Evolutionary conservation across 768 basidiomycete genomes (phyloP).

Genomic region (Crepidotus variabilis): DNA sequence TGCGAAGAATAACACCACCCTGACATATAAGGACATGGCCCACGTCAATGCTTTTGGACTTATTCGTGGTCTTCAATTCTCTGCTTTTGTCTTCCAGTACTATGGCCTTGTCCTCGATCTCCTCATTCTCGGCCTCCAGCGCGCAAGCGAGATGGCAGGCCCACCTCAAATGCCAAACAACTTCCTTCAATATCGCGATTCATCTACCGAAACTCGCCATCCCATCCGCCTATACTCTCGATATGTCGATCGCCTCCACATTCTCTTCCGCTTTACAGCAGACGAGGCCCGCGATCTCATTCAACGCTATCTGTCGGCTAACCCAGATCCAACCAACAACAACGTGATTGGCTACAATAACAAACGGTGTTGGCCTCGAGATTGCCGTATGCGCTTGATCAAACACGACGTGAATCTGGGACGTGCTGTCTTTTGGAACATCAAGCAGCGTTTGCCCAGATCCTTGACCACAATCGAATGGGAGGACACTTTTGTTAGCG

Average conservation of each 20-base stretch:
- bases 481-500: conserved; percentile 97
- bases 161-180: conserved; percentile 98
- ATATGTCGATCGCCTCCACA: conserved; percentile 92
- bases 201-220: conserved; percentile 91
- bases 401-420: conserved; percentile 99
- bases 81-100: conserved; percentile 98
- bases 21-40: conserved; percentile 68
- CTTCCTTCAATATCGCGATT: conserved; percentile 96
- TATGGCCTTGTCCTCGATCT: conserved; percentile 95
- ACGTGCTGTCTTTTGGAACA: conserved; percentile 98
- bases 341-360: conserved; percentile 99
- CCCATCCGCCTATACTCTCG: conserved; percentile 98
- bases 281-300: conserved; percentile 98
- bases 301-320: conserved; percentile 94
- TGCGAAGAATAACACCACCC: conserved; percentile 89
- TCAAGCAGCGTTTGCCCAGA: conserved; percentile 93
- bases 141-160: conserved; percentile 98
- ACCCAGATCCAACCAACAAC: conserved; percentile 98
- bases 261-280: conserved; percentile 96
- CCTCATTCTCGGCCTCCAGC: conserved; percentile 93
- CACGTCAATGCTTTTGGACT: conserved; percentile 97
- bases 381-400: conserved; percentile 98
- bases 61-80: conserved; percentile 97
- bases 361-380: conserved; percentile 98
- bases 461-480: conserved; percentile 98